Base-by-base conservation (phyloP, 2,329 filamentous ascomycete genomes). In the Aschersonia sp. region DNA sequence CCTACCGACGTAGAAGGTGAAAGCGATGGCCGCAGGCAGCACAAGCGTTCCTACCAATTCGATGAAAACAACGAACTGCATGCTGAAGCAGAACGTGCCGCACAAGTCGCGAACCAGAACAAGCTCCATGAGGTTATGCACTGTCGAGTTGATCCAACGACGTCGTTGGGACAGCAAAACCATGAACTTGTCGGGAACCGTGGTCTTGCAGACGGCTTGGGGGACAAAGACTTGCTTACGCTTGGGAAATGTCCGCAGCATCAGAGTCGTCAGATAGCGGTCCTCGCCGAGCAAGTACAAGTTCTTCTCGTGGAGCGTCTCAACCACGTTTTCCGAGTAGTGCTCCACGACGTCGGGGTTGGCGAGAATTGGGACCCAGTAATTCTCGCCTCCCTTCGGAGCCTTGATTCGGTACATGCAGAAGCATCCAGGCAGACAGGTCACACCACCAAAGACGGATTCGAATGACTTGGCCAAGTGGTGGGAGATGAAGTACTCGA, bases 331-430 rank as follows among this genome's bases (percentile, higher is more conserved):
- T 67, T 98, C 92, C 0, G 92, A 97, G 67, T 98, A 98, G 68
- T 98, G 92, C 68, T 98, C 92, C 44, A 98, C 94, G 42, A 98
- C 86, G 60, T 98, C 94, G 3, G 94, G 94, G 64, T 98, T 98
- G 56, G 92, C 92, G 54, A 98, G 77, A 59, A 98, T 97, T 6
- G 92, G 92, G 30, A 98, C 92, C 92, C 92, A 98, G 70, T 97
- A 98, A 71, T 98, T 97, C 64, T 97, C 88, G 30, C 85, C 90
- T 54, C 92, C 92, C 70, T 98, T 98, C 51, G 92, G 94, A 32
- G 92, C 86, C 69, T 98, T 98, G 78, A 98, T 97, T 60, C 92
- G 86, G 72, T 98, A 98, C 94, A 98, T 98, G 75, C 88, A 96
- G 81, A 98, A 98, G 73, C 92, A 98, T 54, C 92, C 92, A 12